A percentile compares a stretch with the other conserved stretches of the same genome.
These are phyloP conservation scores for Quercus berberidifolia DNA, from an alignment of 306 rosid genomes.

Conservation along the genomic window DNA sequence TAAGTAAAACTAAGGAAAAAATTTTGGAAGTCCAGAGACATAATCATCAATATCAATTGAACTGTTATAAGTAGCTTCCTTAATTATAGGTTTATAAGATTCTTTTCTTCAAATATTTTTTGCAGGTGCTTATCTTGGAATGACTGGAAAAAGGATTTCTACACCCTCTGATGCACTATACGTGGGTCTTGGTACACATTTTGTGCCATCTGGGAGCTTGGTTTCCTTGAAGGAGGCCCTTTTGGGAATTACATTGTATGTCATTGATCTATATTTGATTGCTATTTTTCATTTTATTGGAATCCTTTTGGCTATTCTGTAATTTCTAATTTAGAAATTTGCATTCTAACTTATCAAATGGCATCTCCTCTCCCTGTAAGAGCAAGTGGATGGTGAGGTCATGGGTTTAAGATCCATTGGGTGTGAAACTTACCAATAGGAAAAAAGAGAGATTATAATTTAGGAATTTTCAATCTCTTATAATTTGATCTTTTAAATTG, in stretches of 20 bases:
- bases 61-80: background rate
- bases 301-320: background rate
- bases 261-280: slow-evolving; percentile 16
- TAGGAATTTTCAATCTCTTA: background rate
- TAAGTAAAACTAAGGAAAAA: background rate
- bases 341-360: background rate
- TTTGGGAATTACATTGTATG: slow-evolving; percentile 75
- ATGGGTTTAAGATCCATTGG: too few relatives aligned
- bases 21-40: slow-evolving; percentile 5
- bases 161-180: slow-evolving; percentile 87
- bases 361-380: too few relatives aligned
- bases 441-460: too few relatives aligned
- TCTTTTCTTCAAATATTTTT: background rate
- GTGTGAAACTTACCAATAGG: too few relatives aligned
- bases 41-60: slow-evolving; percentile 1
- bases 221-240: slow-evolving; percentile 81
- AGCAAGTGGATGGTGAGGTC: too few relatives aligned
- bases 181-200: slow-evolving; percentile 91
- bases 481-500: background rate
- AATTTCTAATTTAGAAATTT: background rate
- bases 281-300: background rate
- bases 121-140: slow-evolving; percentile 91
- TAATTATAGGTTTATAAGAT: slow-evolving; percentile 2
- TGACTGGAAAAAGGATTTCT: slow-evolving; percentile 89
- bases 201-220: slow-evolving; percentile 81